Percentiles rank a stretch among this genome's conserved stretches.
phyloP scores from a whole-genome alignment of 495 filamentous ascomycete genomes.

The Jackrogersella multiformis region DNA sequence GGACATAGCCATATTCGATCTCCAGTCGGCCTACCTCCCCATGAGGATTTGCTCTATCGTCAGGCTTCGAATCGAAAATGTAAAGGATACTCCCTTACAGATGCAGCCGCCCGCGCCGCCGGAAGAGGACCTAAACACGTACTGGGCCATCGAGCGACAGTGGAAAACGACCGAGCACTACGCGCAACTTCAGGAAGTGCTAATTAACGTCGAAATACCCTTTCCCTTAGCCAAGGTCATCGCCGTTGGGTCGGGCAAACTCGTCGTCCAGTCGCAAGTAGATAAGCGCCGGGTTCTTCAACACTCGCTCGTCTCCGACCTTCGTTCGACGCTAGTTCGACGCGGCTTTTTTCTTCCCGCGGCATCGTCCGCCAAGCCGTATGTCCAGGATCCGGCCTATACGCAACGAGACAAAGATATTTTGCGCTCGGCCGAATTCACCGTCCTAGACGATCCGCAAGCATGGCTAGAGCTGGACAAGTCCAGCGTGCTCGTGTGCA shows the following conservation, averaged over 20 bases:
- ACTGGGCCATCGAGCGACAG: constrained; percentile 9
- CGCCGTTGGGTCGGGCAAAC: constrained; percentile 34
- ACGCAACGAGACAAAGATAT: constrained; percentile 17
- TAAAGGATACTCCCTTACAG: neutral
- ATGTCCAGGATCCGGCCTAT: constrained; percentile 21
- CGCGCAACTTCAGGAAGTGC: constrained; percentile 10
- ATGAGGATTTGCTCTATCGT: constrained; percentile 11
- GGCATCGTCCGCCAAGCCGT: constrained; percentile 2
- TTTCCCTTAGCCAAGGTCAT: constrained; percentile 35
- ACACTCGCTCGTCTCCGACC: constrained; percentile 19
- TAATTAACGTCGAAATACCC: constrained; percentile 14
- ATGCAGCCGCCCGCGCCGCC: neutral
- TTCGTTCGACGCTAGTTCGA: constrained; percentile 21
- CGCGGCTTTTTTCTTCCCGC: constrained; percentile 1
- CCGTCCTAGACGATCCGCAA: constrained; percentile 42
- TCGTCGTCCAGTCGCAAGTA: neutral
- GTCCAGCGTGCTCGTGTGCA: constrained; percentile 40
- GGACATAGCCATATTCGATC: neutral
- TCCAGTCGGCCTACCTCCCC: constrained; percentile 12
- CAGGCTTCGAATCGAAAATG: neutral
- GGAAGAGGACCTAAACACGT: constrained; percentile 1
- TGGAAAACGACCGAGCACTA: constrained; percentile 23
- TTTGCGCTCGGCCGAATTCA: constrained; percentile 17
- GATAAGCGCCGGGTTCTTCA: neutral
- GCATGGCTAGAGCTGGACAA: constrained; percentile 45